These are phyloP conservation scores for Pouteria glomerata DNA, from an alignment of 148 eudicot species.

Conservation along the genomic window DNA sequence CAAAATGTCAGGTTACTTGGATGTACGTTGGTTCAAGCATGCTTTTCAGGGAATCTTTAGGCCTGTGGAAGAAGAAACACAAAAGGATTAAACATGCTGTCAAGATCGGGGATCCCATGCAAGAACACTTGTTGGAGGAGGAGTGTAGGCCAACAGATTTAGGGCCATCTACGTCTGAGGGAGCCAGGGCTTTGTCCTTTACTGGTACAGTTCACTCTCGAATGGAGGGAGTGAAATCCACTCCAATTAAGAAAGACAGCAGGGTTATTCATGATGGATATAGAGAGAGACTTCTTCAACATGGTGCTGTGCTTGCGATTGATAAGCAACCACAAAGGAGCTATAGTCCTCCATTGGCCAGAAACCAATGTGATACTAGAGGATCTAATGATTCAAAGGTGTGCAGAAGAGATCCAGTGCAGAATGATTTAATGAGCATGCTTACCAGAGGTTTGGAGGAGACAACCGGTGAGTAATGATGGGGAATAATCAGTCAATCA, in stretches of 20 bases:
- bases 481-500: background rate
- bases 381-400: constrained; percentile 19
- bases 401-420: constrained; percentile 15
- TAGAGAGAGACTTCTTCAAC: constrained; percentile 19
- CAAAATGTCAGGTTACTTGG: constrained; percentile 23
- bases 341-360: constrained; percentile 5
- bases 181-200: constrained; percentile 2
- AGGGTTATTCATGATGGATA: constrained; percentile 21
- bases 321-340: constrained; percentile 15
- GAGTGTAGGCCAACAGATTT: constrained; percentile 18
- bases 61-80: constrained; percentile 41
- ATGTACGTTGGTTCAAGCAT: constrained; percentile 54
- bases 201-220: constrained; percentile 13
- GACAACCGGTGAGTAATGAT: constrained; percentile 40
- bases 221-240: constrained; percentile 10
- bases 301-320: constrained; percentile 24
- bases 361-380: constrained; percentile 16
- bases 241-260: constrained; percentile 14
- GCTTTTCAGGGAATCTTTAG: constrained; percentile 36
- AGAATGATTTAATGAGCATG: constrained; percentile 33
- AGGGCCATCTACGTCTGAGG: constrained; percentile 44
- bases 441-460: constrained; percentile 47
- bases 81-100: constrained; percentile 26
- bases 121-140: constrained; percentile 16
- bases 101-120: constrained; percentile 13